A percentile compares a stretch with the other conserved stretches of the same genome.
Conservation (phyloP, 371 early-diverging fungal genomes). For the Amoeboaphelidium protococcarum region DNA sequence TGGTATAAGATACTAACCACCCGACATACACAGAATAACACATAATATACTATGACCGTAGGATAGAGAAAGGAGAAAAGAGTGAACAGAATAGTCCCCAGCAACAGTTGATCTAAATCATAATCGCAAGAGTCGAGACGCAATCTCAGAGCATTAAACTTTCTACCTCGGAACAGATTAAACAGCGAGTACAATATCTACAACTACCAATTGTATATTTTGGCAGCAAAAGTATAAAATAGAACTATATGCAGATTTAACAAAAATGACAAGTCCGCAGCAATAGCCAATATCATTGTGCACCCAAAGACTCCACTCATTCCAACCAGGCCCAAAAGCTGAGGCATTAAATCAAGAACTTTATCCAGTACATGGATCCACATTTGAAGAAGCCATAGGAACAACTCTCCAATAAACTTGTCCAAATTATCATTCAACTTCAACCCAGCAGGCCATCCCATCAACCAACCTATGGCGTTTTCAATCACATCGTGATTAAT, state of each 20-base stretch:
- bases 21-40: slow-evolving; percentile 57
- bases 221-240: slow-evolving; percentile 72
- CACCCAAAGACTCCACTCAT: slow-evolving; percentile 52
- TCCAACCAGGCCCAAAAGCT: slow-evolving; percentile 40
- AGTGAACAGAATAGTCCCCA: slow-evolving; percentile 83
- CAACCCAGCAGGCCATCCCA: slow-evolving; percentile 76
- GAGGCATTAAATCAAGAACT: slow-evolving; percentile 14
- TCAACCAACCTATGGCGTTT: slow-evolving; percentile 58
- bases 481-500: too few relatives aligned
- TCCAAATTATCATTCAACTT: slow-evolving; percentile 76
- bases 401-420: slow-evolving; percentile 68
- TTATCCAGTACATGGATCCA: slow-evolving; percentile 24
- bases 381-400: slow-evolving; percentile 60
- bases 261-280: slow-evolving; percentile 51
- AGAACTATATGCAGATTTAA: slow-evolving; percentile 67
- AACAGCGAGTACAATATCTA: slow-evolving; percentile 51
- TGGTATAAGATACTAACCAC: slow-evolving; percentile 48
- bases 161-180: slow-evolving; percentile 76
- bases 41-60: slow-evolving; percentile 72
- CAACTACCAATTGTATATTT: slow-evolving; percentile 75
- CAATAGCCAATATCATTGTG: slow-evolving; percentile 49
- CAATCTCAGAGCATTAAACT: slow-evolving; percentile 57
- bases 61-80: slow-evolving; percentile 76
- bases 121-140: slow-evolving; percentile 86
- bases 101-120: slow-evolving; percentile 67